Evolutionary conservation across 2,329 filamentous ascomycete genomes (phyloP).

Genomic region (Didymellaceae sp.): DNA sequence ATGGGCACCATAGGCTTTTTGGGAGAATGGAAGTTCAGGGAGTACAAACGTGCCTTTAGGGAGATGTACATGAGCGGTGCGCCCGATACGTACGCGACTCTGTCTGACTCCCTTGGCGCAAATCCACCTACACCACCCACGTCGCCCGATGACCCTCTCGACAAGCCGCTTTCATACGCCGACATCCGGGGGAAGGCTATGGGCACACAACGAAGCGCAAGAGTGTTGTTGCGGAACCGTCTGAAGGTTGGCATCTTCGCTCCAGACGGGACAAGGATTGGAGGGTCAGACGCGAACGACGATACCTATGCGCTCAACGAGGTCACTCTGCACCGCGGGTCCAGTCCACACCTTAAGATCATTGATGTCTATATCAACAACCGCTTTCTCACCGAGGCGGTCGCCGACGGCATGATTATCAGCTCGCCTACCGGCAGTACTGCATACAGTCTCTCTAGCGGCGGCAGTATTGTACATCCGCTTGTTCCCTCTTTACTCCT

Average conservation of each 20-base stretch:
- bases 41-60: slow-evolving; percentile 89
- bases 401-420: slow-evolving; percentile 93
- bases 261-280: slow-evolving; percentile 63
- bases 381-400: slow-evolving; percentile 88
- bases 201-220: slow-evolving; percentile 74
- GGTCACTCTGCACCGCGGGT: slow-evolving; percentile 89
- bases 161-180: slow-evolving; percentile 63
- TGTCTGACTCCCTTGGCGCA: slow-evolving; percentile 76
- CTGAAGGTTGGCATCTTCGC: slow-evolving; percentile 87
- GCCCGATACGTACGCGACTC: slow-evolving; percentile 54
- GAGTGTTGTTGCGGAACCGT: slow-evolving; percentile 84
- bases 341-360: slow-evolving; percentile 86
- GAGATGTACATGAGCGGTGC: slow-evolving; percentile 89
- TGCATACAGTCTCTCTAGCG: slow-evolving; percentile 91
- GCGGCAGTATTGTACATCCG: slow-evolving; percentile 92
- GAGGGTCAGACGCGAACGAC: slow-evolving; percentile 24
- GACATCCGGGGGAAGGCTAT: slow-evolving; percentile 80
- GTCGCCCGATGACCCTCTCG: slow-evolving; percentile 54
- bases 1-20: slow-evolving; percentile 97
- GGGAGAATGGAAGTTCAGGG: slow-evolving; percentile 93
- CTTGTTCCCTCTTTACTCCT: slow-evolving; percentile 86
- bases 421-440: slow-evolving; percentile 94
- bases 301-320: slow-evolving; percentile 84
- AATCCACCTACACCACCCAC: slow-evolving; percentile 70
- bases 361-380: slow-evolving; percentile 91